phyloP scores from a whole-genome alignment of 2,329 filamentous ascomycete genomes.

The Monosporascus cannonballus region DNA sequence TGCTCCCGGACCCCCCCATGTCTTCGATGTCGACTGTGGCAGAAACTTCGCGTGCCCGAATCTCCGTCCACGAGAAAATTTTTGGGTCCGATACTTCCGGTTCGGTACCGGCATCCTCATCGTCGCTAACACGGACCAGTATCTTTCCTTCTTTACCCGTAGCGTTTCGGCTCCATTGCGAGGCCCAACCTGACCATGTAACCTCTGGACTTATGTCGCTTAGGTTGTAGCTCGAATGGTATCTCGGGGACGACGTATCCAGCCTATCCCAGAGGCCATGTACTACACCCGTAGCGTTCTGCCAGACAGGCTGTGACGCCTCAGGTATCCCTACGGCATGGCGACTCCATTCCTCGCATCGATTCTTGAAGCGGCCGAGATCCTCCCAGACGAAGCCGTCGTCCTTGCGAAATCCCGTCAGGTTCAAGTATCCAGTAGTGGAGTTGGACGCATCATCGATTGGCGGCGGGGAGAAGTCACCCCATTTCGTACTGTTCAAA shows the following conservation, averaged over 20 bases:
- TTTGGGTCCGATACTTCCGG: conserved; percentile 35
- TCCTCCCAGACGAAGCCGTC: conserved; percentile 77
- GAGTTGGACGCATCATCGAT: conserved; percentile 22
- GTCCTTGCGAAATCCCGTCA: conserved; percentile 69
- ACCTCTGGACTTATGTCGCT: conserved; percentile 58
- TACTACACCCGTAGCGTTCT: conserved; percentile 71
- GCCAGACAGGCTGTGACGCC: conserved; percentile 52
- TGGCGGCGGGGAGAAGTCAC: conserved; percentile 48
- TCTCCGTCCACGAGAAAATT: conserved; percentile 34
- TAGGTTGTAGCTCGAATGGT: conserved; percentile 52
- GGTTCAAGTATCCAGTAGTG: conserved; percentile 50
- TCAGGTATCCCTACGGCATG: conserved; percentile 41
- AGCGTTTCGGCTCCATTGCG: conserved; percentile 71
- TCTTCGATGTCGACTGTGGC: conserved; percentile 70
- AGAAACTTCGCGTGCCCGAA: conserved; percentile 61
- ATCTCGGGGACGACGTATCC: conserved; percentile 39
- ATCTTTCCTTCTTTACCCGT: conserved; percentile 68
- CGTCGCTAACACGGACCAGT: conserved; percentile 59
- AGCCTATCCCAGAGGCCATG: conserved; percentile 69
- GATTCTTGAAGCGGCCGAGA: conserved; percentile 58
- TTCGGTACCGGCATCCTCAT: conserved; percentile 33
- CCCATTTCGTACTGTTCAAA: conserved; percentile 52
- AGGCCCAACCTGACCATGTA: conserved; percentile 54
- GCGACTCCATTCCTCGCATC: conserved; percentile 55
- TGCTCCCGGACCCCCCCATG: conserved; percentile 60